Percentiles rank a stretch among this genome's conserved stretches.
These are phyloP conservation scores for Cylindrotheca closterium DNA, from an alignment of 108 stramenopile genomes.

Conservation along the genomic window DNA sequence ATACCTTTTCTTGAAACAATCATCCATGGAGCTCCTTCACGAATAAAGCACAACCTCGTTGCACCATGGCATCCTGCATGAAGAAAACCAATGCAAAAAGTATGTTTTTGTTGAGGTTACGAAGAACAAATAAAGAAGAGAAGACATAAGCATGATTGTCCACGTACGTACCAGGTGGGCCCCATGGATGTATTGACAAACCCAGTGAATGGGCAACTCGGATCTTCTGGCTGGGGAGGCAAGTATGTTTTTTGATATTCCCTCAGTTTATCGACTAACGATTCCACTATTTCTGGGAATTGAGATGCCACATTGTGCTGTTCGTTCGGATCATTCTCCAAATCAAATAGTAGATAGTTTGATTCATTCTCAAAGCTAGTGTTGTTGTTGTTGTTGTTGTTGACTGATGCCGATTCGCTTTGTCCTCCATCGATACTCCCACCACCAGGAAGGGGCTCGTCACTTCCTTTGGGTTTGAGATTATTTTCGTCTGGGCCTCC, in stretches of 20 bases:
- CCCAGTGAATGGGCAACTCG: constrained; percentile 6
- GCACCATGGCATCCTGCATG: too few relatives aligned
- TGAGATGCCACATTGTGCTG: constrained; percentile 1
- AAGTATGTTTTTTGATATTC: constrained; percentile 23
- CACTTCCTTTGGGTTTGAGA: constrained; percentile 2
- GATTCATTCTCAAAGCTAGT: background rate
- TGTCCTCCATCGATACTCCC: background rate
- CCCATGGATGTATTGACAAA: constrained; percentile 9
- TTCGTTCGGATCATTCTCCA: constrained; percentile 25
- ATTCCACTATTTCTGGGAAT: constrained; percentile 15
- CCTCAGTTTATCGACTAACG: constrained; percentile 7
- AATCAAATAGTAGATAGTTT: constrained; percentile 31
- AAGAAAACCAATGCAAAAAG: too few relatives aligned
- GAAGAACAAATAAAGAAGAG: too few relatives aligned
- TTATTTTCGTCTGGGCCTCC: constrained; percentile 22
- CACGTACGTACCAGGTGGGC: constrained; percentile 8
- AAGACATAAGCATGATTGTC: too few relatives aligned
- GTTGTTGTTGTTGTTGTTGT: background rate
- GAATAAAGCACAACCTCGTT: too few relatives aligned
- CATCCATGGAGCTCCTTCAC: too few relatives aligned
- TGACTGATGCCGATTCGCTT: background rate
- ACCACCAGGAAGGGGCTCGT: constrained; percentile 7
- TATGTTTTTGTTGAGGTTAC: too few relatives aligned
- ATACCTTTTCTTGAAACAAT: too few relatives aligned
- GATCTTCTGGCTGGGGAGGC: constrained; percentile 19